Evolutionary conservation across 1,284 basidiomycete genomes (phyloP).

Genomic region (Trichosporon ovoides): DNA sequence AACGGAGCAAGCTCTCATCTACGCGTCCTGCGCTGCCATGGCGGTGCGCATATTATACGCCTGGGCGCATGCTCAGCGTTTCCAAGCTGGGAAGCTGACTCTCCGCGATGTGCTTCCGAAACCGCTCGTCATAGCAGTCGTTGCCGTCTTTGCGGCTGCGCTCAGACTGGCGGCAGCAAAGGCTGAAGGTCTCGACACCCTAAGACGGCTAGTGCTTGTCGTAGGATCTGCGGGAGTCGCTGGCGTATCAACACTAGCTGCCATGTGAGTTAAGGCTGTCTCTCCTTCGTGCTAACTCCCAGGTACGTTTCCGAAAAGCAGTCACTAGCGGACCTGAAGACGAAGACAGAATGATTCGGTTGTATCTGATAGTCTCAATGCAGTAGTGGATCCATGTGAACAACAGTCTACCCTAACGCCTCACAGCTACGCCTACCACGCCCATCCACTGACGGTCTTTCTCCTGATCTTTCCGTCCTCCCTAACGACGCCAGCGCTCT

Average conservation of each 20-base stretch:
- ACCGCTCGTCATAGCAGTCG: neutral
- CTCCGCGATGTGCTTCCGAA: neutral
- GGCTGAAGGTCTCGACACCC: neutral
- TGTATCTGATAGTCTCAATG: neutral
- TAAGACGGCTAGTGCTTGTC: neutral
- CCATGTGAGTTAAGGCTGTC: neutral
- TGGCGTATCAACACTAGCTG: neutral
- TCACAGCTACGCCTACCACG: slow-evolving; percentile 64
- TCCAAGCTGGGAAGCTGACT: neutral
- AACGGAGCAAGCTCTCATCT: slow-evolving; percentile 59
- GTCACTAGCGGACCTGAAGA: neutral
- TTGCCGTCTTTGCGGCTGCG: neutral
- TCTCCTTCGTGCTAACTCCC: neutral
- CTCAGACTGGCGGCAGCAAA: neutral
- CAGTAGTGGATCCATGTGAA: slow-evolving; percentile 6
- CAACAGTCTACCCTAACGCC: neutral
- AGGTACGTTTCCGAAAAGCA: neutral
- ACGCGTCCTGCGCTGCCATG: slow-evolving; percentile 56
- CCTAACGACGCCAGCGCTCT: slow-evolving; percentile 68
- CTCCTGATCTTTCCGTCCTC: slow-evolving; percentile 76
- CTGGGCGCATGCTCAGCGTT: slow-evolving; percentile 23
- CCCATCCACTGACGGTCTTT: slow-evolving; percentile 61
- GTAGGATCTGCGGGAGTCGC: neutral
- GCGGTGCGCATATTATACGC: slow-evolving; percentile 39
- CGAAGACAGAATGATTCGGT: neutral